These are phyloP conservation scores for Bombardia bombarda DNA, from an alignment of 495 filamentous ascomycete species.

Conservation along the genomic window DNA sequence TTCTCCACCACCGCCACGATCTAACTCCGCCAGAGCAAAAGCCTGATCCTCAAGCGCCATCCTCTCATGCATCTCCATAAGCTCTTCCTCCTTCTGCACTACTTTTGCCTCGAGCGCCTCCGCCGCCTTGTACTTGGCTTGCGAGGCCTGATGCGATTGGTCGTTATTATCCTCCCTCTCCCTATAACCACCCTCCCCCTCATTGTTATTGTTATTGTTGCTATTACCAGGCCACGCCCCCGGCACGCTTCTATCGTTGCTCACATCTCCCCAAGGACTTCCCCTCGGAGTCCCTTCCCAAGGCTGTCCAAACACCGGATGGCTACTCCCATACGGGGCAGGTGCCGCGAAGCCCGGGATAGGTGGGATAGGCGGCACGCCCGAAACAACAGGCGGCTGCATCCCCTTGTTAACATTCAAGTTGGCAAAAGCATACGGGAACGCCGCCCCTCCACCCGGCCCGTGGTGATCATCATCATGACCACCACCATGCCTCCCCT, in stretches of 20 bases:
- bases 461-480: too few species aligned
- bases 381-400: too few species aligned
- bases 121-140: conserved; percentile 20
- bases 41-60: conserved; percentile 9
- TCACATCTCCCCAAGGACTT: neutral
- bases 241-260: too few species aligned
- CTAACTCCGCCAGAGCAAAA: too few species aligned
- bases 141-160: conserved; percentile 8
- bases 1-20: too few species aligned
- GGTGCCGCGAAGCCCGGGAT: neutral
- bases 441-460: too few species aligned
- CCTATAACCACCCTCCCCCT: too few species aligned
- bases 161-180: conserved; percentile 3
- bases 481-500: too few species aligned
- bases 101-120: conserved; percentile 23
- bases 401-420: too few species aligned
- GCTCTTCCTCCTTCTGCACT: conserved; percentile 13
- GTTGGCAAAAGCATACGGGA: too few species aligned
- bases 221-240: neutral
- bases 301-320: neutral
- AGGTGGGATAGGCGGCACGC: too few species aligned
- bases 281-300: neutral
- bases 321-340: neutral
- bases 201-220: conserved; percentile 5
- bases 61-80: conserved; percentile 11